Base-by-base conservation (phyloP, 345 rosid genomes). In the Geranium rotundifolium region DNA sequence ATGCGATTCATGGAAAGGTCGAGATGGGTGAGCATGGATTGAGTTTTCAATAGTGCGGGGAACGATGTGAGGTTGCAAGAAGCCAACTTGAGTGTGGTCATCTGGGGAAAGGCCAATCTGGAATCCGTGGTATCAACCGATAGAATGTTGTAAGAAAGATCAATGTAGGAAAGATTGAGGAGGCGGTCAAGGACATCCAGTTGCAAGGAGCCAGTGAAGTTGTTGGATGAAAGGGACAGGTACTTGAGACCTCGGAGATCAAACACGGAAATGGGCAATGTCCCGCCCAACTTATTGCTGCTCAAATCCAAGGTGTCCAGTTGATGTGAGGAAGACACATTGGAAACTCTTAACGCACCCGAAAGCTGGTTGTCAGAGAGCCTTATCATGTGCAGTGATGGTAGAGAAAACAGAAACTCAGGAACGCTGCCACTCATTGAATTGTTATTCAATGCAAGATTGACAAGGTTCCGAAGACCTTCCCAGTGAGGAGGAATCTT, bases 1-100 rank as follows among this genome's bases (percentile, higher is more conserved):
- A 86, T 84, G 0, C 29, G 19, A 67, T 86, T 86, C 9, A 15
- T 5, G 2, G 89, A 81, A 62, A 85, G 84, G 64, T 86, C 87
- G 12, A 86, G 61, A 20, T 0, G 0, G 4, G 0, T 0, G 4
- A 86, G 18, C 3, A 0, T 60, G 18, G 50, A 16, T 37, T 75
- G 85, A 58, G 41, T 65, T 15, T 61, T 63, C 5, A 86, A 23
- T 16, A 70, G 67, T 0, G 72, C 59, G 0, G 91, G 88, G 16
- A 81, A 65, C 14, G 0, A 4, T 0, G 1, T 63, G 19, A 85
- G 55, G 1, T 73, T 75, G 74, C 91, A 79, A 1, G 84, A 76
- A 52, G 82, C 83, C 73, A 85, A 56, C 57, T 13, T 78, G 7
- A 85, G 10, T 31, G 71, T 69, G 20, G 3, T 16, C 0, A 85